Base-by-base conservation (phyloP, 228 moss, liverwort and hornwort genomes). In the Sphagnum fallax region DNA sequence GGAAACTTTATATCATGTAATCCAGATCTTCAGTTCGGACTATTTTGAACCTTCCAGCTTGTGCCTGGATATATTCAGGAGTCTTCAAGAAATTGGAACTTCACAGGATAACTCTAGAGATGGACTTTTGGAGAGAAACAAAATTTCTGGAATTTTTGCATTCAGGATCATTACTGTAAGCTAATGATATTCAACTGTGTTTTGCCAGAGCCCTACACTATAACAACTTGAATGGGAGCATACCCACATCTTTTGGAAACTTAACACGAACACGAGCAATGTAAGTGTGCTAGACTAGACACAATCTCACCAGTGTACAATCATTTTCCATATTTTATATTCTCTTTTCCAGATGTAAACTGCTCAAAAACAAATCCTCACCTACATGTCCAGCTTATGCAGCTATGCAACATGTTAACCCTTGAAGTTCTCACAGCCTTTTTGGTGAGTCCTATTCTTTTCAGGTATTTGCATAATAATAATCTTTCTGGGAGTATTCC, bases 401-500 rank as follows among this genome's bases (percentile, higher is more conserved):
- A 6, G 6, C 61, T 62, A 16, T 14, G 5, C 9, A 62, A 47
- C 62, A 16, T 47, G 32, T 9, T 62, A 16, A 16, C 13, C 15
- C 15, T 62, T 16, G 15, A 47, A 4, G 4, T 16, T 16, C 18
- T 16, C 5, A 6, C 4, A 62, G 8, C 62, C 9, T 52, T 52
- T 66, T 51, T 50, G 51, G 13, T 52, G 14, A 47, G 16, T 49
- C 9, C 12, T 32, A 32, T 32, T 32, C 32, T 32, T 32, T 32
- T 32, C 85, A 85, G 85, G 62, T 77, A 85, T 66, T 66, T 85
- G 75, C 77, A 73, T 2, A 85, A 82, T 77, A 85, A 82, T 70
- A 77, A 73, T 73, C 60, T 85, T 60, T 65, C 68, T 65, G 74
- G 76, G 67, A 52, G 70, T 16, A 77, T 82, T 49, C 82, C 82